A percentile compares a stretch with the other conserved stretches of the same genome.
Conservation (phyloP, 2,329 filamentous ascomycete species). For the Aspergillus arachidicola region DNA sequence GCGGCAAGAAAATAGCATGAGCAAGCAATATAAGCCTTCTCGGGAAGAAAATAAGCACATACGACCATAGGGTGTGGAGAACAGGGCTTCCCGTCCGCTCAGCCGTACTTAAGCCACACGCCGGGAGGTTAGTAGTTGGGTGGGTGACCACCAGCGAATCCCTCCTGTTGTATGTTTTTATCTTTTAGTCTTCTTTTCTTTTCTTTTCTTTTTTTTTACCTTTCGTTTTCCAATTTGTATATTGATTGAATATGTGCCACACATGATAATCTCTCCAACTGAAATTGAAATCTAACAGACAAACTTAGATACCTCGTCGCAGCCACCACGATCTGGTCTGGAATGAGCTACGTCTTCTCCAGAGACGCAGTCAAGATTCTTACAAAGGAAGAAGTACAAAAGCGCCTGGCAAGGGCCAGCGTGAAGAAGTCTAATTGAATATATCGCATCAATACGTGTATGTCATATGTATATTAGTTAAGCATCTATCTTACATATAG, state of each 20-base stretch:
- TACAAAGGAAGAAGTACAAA: slow-evolving; percentile 46
- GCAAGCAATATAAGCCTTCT: slow-evolving; percentile 21
- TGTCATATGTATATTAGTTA: not conserved
- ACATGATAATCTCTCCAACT: not conserved
- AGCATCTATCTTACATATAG: not conserved
- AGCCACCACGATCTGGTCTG: slow-evolving; percentile 88
- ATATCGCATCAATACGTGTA: not conserved
- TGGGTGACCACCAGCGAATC: slow-evolving; percentile 53
- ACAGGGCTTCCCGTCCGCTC: slow-evolving; percentile 54
- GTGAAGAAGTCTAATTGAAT: slow-evolving; percentile 24
- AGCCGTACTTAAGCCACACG: slow-evolving; percentile 53
- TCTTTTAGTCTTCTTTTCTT: not conserved
- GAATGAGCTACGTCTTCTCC: slow-evolving; percentile 85
- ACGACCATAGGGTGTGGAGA: slow-evolving; percentile 52
- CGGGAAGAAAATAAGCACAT: slow-evolving; percentile 27
- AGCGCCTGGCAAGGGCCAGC: slow-evolving; percentile 34
- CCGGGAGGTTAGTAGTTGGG: slow-evolving; percentile 52
- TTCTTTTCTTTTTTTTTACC: not conserved
- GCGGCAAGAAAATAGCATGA: not conserved
- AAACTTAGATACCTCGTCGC: slow-evolving; percentile 76
- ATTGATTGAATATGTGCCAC: too few species aligned
- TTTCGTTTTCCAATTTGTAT: not conserved
- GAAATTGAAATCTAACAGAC: slow-evolving; percentile 11
- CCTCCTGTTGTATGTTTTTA: slow-evolving; percentile 48
- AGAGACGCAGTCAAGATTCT: slow-evolving; percentile 93